Evolutionary conservation across 2,329 filamentous ascomycete genomes (phyloP), one percentile per base, ranked within the genome.

Genomic region (Pyrenochaeta sp.): DNA sequence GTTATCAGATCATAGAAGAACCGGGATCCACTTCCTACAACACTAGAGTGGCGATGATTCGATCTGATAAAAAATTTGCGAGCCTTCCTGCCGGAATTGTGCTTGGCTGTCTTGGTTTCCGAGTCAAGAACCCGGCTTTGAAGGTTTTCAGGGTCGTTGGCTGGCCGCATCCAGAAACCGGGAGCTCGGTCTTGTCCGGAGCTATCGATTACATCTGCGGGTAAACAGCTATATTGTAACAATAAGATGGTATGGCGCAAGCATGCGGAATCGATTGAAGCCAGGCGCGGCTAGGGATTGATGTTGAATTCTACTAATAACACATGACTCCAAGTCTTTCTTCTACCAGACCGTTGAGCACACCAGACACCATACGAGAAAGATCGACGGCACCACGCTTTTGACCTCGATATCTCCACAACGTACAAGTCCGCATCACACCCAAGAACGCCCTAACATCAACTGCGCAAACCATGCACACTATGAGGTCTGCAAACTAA

Each of bases 401-500:
- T 34, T n/a, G 30, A 91, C 86, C 25, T 34, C 28, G 19, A 24
- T 9, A 45, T 6, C 42, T 19, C 19, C n/a, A 4, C 12, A 46
- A n/a, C 15, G 10, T 44, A 30, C 6, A n/a, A 4, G 46, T 28
- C 42, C 12, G n/a, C 30, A 37, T 34, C 50, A 54, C 40, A 46
- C 54, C 37, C 32, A 36, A 36, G 43, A 54, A 44, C 45, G 13
- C 54, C 50, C 24, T 28, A 39, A 27, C 28, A 30, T n/a, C 32
- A 46, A 39, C 24, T 44, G 1, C 44, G 19, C 30, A 50, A 40
- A 60, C 44, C 46, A 24, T 7, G 28, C 32, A 47, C 45, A 52
- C 66, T 73, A 77, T 27, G 75, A 77, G 9, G 70, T 81, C 69
- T 82, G 80, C 56, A 83, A 67, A 13, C 71, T 72, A 24, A 80